A percentile compares a stretch with the other conserved stretches of the same genome.
phyloP scores from a whole-genome alignment of 352 stramenopile species.

The Globisporangium camurandrum region DNA sequence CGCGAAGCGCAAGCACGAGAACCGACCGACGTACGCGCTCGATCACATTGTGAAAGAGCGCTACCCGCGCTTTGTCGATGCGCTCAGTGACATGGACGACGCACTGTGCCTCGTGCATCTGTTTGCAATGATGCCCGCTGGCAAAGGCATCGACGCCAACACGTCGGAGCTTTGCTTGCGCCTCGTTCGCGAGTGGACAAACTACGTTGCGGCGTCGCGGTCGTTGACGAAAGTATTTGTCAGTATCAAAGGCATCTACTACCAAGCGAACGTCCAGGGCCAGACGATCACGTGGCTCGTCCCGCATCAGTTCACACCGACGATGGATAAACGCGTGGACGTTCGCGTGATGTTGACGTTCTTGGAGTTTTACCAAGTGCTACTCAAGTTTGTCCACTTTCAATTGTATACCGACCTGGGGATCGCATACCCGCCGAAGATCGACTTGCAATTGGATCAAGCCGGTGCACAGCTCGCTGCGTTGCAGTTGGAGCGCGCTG shows the following conservation, averaged over 20 bases:
- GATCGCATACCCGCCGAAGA: constrained; percentile 92
- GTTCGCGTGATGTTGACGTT: constrained; percentile 99
- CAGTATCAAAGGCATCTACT: constrained; percentile 99
- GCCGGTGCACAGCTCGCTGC: constrained; percentile 63
- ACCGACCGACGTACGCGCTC: constrained; percentile 92
- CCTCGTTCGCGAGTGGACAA: constrained; percentile 94
- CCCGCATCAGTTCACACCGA: constrained; percentile 97
- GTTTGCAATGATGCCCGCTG: constrained; percentile 94
- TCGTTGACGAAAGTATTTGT: constrained; percentile 98
- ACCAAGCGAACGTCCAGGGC: constrained; percentile 93
- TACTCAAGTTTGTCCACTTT: constrained; percentile 98
- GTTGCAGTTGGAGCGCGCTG: constrained; percentile 54
- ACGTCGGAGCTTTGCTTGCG: constrained; percentile 88
- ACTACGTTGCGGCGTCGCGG: constrained; percentile 89
- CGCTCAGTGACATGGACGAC: constrained; percentile 97
- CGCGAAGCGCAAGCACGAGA: constrained; percentile 74
- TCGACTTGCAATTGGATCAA: constrained; percentile 78
- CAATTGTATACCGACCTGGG: constrained; percentile 96
- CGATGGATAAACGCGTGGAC: constrained; percentile 96
- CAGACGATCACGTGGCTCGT: constrained; percentile 96
- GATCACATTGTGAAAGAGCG: constrained; percentile 99
- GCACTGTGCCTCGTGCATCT: constrained; percentile 95
- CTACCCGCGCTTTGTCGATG: constrained; percentile 97
- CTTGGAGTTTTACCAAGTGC: constrained; percentile 98
- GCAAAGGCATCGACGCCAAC: constrained; percentile 81